These are phyloP conservation scores for Stephania japonica DNA, from an alignment of 164 flowering plant genomes.

Conservation along the genomic window DNA sequence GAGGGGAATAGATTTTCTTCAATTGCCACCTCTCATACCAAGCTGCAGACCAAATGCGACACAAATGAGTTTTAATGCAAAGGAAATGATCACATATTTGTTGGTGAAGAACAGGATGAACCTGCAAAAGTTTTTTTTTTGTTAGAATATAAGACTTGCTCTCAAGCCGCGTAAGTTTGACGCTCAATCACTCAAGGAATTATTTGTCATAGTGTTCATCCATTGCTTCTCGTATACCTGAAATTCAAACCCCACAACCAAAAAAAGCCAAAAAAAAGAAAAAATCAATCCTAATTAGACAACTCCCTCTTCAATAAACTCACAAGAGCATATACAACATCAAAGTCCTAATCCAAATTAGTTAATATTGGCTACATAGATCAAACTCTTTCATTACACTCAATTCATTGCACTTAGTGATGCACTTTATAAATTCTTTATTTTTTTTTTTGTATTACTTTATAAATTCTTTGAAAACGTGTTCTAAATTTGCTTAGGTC, in stretches of 20 bases:
- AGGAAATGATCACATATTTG: neutral
- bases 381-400: neutral
- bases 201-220: constrained; percentile 20
- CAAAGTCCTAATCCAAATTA: neutral
- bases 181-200: neutral
- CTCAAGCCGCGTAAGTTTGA: neutral
- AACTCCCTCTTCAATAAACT: neutral
- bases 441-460: too few species aligned
- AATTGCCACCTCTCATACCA: constrained; percentile 91
- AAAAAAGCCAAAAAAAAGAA: neutral
- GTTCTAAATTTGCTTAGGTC: neutral
- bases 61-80: neutral
- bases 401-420: neutral
- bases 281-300: neutral
- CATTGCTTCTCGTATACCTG: constrained; percentile 95
- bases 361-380: neutral
- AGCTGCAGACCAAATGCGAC: constrained; percentile 37
- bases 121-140: constrained; percentile 85
- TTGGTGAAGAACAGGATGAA: constrained; percentile 15
- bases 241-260: neutral
- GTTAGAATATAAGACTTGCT: neutral
- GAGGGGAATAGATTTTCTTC: constrained; percentile 91
- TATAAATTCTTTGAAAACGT: too few species aligned
- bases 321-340: neutral
- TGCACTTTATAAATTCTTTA: too few species aligned